Evolutionary conservation across 176 grass and related monocot genomes (phyloP), one percentile per base, ranked within the genome.

Genomic region (Tuctoria greenei): DNA sequence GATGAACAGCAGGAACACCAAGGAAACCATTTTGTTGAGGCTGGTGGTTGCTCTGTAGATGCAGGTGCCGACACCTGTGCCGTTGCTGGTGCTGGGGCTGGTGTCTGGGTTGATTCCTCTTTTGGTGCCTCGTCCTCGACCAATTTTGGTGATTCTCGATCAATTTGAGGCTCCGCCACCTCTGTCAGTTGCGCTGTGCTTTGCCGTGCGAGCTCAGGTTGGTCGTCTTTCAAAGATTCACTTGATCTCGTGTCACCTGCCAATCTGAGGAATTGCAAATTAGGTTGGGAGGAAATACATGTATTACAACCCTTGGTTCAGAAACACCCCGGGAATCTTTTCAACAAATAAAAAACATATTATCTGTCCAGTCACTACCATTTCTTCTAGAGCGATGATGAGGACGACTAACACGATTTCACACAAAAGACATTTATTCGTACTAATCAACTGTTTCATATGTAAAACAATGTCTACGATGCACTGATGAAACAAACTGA

Each of bases 1-100:
- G 73, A 81, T 10, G 81, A 77, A 56, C 89, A 91, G 14, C 88
- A 90, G 17, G 85, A 78, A 66, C 85, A 91, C 24, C 82, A 88
- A 56, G 77, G 78, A 59, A 88, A 88, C 85, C 85, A 82, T 88
- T 84, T 85, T 37, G 79, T 54, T 6, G 49, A 2, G 21, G 68
- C 28, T 10, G 68, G 46, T 3, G 37, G 84, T 64, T 50, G 55
- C 10, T 40, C 46, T 16, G 76, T 10, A 4, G 61, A 6, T 28
- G 27, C 44, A 0, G 64, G 55, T 69, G 42, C 14, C 1, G 55
- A 24, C 7, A 17, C 1, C 12, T 21, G 10, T 63, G 28, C 31
- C 1, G 12, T 16, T 40, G 25, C 39, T 7, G 23, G 9, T 40
- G 31, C 57, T 4, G 15, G 8, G 0, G 68, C 43, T 10, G 10